Base-by-base conservation (phyloP, 1,284 basidiomycete genomes). In the Ustilago crameri region DNA sequence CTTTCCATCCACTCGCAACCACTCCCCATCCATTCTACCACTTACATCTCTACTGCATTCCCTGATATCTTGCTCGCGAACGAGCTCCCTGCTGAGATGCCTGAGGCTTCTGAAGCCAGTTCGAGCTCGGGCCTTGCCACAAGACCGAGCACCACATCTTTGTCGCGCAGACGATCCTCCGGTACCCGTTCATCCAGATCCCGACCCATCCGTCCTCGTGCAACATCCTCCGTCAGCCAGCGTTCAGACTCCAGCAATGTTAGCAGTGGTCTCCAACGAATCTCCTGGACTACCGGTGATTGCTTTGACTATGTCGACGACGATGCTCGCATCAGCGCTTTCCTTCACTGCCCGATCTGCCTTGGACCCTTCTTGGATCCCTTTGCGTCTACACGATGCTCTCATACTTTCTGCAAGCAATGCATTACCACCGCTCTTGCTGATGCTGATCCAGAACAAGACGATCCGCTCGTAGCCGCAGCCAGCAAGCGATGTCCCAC, bases 311-410 rank as follows among this genome's bases (percentile, higher is more conserved):
- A 75, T 10, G 50, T 64, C 27, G 63, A 68, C 24, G 41, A 48
- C 26, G 67, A 74, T 38, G 49, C 44, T 3, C 32, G 44, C 10
- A 75, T 75, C 45, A 68, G 57, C 24, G 68, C 60, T 14, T 75
- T 64, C 22, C 43, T 75, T 0, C 60, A 66, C 15, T 74, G 66
- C 22, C 70, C 64, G 23, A 70, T 74, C 41, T 74, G 74, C 44
- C 48, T 74, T 17, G 67, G 66, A 15, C 76, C 76, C 17, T 78
- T 78, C 32, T 32, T 72, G 22, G 69, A 76, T 14, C 76, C 76
- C 0, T 63, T 48, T 40, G 61, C 55, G 2, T 68, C 71, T 9
- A 43, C 47, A 2, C n/a, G 41, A 12, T 78, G 76, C 56, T 66
- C 71, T 3, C 76, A 78, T 41, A 74, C 71, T 4, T 78, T 78